A percentile compares a stretch with the other conserved stretches of the same genome.
phyloP scores from a whole-genome alignment of 768 basidiomycete genomes.

The Clitopilus hobsonii region DNA sequence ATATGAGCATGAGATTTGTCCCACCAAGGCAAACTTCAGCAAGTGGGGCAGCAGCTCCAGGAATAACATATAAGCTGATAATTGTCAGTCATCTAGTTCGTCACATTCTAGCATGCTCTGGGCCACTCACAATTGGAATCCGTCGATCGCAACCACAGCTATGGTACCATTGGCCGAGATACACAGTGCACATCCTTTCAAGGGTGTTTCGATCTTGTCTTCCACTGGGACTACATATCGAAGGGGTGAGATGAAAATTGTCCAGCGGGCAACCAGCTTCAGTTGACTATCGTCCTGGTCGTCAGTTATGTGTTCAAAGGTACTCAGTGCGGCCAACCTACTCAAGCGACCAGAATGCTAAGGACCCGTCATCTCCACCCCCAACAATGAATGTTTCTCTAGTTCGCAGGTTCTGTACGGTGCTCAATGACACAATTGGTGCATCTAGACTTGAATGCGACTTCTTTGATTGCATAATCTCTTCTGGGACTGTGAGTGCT shows the following conservation, averaged over 20 bases:
- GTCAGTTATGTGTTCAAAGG: no score
- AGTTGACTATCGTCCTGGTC: constrained; percentile 55
- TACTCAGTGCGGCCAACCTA: no score
- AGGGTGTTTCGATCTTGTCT: constrained; percentile 45
- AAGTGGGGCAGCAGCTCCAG: constrained; percentile 72
- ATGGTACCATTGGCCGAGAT: constrained; percentile 77
- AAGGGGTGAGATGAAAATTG: constrained; percentile 66
- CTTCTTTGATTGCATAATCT: constrained; percentile 22
- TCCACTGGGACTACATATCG: constrained; percentile 51
- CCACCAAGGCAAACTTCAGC: constrained; percentile 57
- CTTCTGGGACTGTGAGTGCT: constrained; percentile 23
- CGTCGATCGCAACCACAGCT: constrained; percentile 70
- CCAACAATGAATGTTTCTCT: constrained; percentile 64
- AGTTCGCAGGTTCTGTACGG: constrained; percentile 53
- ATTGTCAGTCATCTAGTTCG: not conserved
- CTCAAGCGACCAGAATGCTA: constrained; percentile 70
- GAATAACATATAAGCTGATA: constrained; percentile 79
- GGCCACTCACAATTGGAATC: constrained; percentile 68
- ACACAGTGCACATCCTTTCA: constrained; percentile 69
- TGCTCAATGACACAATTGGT: constrained; percentile 43
- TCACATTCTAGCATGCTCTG: not conserved
- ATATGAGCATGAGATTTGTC: constrained; percentile 70
- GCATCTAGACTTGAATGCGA: constrained; percentile 48
- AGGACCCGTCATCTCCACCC: constrained; percentile 73
- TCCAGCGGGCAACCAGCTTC: constrained; percentile 66